A percentile compares a stretch with the other conserved stretches of the same genome.
Conservation (phyloP, 345 rosid species). For the Gynandropsis gynandra region DNA sequence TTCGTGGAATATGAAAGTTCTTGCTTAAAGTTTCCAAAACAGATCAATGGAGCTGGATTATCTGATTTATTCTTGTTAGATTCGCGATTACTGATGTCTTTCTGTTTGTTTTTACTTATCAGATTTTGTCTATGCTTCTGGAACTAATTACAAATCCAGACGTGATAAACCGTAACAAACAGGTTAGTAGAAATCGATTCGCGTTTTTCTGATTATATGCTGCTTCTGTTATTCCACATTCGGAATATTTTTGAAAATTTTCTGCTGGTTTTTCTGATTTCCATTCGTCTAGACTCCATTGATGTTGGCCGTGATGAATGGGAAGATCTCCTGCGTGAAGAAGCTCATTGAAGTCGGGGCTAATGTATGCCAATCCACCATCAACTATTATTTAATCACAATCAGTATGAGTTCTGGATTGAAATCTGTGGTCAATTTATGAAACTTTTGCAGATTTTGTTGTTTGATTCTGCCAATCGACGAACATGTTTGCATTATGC, state of each 20-base stretch:
- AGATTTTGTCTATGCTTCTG: conserved; percentile 74
- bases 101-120: conserved; percentile 17
- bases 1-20: not conserved
- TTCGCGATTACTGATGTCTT: conserved; percentile 16
- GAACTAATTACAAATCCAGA: conserved; percentile 73
- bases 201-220: conserved; percentile 1
- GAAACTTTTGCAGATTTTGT: conserved; percentile 53
- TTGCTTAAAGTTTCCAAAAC: not conserved
- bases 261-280: conserved; percentile 9
- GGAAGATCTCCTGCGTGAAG: conserved; percentile 70
- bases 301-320: conserved; percentile 97
- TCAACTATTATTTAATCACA: not conserved
- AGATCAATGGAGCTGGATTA: not conserved
- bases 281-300: conserved; percentile 62
- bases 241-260: conserved; percentile 10
- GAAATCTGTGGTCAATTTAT: not conserved
- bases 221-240: not conserved
- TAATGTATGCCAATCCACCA: conserved; percentile 48
- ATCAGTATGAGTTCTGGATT: not conserved
- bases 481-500: conserved; percentile 97
- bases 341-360: conserved; percentile 93
- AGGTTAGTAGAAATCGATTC: conserved; percentile 39
- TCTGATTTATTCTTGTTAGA: conserved; percentile 1
- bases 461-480: conserved; percentile 79
- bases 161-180: conserved; percentile 79